Base-by-base conservation (phyloP, 768 basidiomycete genomes). In the Lentinula sp. region DNA sequence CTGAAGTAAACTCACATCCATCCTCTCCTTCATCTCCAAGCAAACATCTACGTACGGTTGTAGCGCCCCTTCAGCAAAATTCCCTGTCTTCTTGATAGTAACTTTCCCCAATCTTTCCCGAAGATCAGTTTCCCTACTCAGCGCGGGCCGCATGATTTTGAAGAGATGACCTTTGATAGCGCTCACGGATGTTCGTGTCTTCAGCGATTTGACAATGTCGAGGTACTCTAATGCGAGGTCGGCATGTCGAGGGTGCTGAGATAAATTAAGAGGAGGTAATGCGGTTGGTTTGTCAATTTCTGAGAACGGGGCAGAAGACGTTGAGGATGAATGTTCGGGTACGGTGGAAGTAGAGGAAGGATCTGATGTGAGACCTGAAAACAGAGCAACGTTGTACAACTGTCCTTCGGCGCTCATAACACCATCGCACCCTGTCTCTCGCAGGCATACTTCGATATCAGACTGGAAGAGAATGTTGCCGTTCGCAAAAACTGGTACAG, bases 391-490 rank as follows among this genome's bases (percentile, higher is more conserved):
- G 68, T 99, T 98, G 70, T 97, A 97, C 0, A 99, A 77, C 64
- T 95, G 88, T 0, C 93, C 95, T 75, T 97, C 97, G 1, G 95
- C 97, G 46, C 86, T 88, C 95, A 98, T 97, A 61, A 98, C 87
- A 0, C 86, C 96, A 67, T 97, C 94, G 5, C 86, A 89, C 13
- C 94, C 93, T 0, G 97, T 99, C 53, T 84, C 83, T 23, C 82
- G 80, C 35, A 99, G 75, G 71, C 95, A 98, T 10, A 78, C 75
- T 55, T 81, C 79, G 51, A 98, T 83, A 72, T 98, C 95, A n/a
- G 84, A 80, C 48, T 88, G 82, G 71, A 87, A 93, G 11, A 98
- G 85, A 62, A 98, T 84, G 71, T 98, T 98, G 32, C 97, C 97
- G 71, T 99, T 99, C 0, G 96, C 95, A 70, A 99, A 92, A 4